Percentiles rank a stretch among this genome's conserved stretches.
Evolutionary conservation across 2,329 filamentous ascomycete species (phyloP).

Genomic region (Colletotrichum zoysiae): DNA sequence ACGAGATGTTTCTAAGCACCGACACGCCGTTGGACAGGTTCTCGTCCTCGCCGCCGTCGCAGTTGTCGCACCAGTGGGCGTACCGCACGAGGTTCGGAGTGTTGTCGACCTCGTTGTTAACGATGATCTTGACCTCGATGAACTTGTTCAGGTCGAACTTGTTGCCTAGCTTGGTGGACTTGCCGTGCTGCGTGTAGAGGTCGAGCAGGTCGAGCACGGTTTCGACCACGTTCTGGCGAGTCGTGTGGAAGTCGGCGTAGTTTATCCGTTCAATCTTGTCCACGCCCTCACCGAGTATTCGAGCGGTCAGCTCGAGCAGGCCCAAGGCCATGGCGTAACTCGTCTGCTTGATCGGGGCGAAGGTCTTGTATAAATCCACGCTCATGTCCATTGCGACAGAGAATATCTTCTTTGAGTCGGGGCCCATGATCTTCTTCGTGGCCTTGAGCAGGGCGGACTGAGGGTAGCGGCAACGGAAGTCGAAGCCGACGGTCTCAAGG

Average conservation of each 20-base stretch:
- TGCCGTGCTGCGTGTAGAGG: slow-evolving; percentile 87
- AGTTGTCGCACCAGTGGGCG: slow-evolving; percentile 69
- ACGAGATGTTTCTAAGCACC: slow-evolving; percentile 55
- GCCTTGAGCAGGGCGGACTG: slow-evolving; percentile 89
- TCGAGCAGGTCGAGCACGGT: slow-evolving; percentile 92
- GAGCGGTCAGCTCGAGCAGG: slow-evolving; percentile 82
- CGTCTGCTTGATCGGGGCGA: slow-evolving; percentile 90
- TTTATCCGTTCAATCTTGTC: slow-evolving; percentile 64
- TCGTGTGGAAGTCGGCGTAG: slow-evolving; percentile 60
- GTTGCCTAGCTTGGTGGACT: slow-evolving; percentile 79
- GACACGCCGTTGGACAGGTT: slow-evolving; percentile 53
- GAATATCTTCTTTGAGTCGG: slow-evolving; percentile 67
- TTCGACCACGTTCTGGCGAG: slow-evolving; percentile 70
- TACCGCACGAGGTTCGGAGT: slow-evolving; percentile 72
- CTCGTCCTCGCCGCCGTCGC: slow-evolving; percentile 56
- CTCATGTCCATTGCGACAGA: slow-evolving; percentile 83
- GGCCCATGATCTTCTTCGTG: slow-evolving; percentile 67
- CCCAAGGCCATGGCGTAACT: slow-evolving; percentile 88
- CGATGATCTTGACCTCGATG: slow-evolving; percentile 85
- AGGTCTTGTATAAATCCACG: slow-evolving; percentile 92
- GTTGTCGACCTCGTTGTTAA: slow-evolving; percentile 84
- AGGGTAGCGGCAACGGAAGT: slow-evolving; percentile 90
- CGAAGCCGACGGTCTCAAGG: slow-evolving; percentile 92
- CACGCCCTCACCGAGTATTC: slow-evolving; percentile 71
- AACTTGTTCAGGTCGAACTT: slow-evolving; percentile 81